Conservation (phyloP, 2,329 filamentous ascomycete genomes). For the Botryotinia narcissicola region DNA sequence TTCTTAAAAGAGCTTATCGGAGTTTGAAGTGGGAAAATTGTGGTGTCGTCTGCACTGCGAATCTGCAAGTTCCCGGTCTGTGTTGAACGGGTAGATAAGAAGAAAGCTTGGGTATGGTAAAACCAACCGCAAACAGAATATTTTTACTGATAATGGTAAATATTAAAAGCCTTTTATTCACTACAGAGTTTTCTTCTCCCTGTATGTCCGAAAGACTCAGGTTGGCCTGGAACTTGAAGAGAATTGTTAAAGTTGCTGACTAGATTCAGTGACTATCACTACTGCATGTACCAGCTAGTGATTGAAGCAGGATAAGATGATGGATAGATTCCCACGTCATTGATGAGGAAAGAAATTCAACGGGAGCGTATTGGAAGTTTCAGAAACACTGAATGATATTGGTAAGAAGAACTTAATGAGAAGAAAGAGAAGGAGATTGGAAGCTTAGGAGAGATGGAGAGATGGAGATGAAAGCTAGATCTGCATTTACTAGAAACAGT, state of each 20-base stretch:
- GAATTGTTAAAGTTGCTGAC: slow-evolving; percentile 3
- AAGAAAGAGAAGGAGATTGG: slow-evolving; percentile 4
- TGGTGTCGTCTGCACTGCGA: slow-evolving; percentile 21
- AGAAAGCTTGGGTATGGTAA: slow-evolving; percentile 16
- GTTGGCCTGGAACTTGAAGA: background rate
- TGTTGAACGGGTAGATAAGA: slow-evolving; percentile 22
- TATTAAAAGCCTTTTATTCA: background rate
- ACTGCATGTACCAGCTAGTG: slow-evolving; percentile 33
- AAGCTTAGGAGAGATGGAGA: slow-evolving; percentile 8
- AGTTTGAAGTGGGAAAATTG: slow-evolving; percentile 15
- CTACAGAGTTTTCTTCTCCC: background rate
- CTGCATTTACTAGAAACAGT: slow-evolving; percentile 20
- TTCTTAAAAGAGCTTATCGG: slow-evolving; percentile 19
- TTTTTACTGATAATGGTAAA: slow-evolving; percentile 9
- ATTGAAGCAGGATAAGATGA: slow-evolving; percentile 37
- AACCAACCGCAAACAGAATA: slow-evolving; percentile 13
- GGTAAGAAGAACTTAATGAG: background rate
- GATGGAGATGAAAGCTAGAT: slow-evolving; percentile 23
- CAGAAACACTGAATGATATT: background rate
- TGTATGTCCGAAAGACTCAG: background rate
- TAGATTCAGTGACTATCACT: slow-evolving; percentile 30
- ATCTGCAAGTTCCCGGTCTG: slow-evolving; percentile 18
- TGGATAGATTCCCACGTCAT: slow-evolving; percentile 35
- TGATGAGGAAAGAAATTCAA: slow-evolving; percentile 28
- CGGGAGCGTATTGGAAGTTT: background rate